phyloP scores from a whole-genome alignment of 805 yeast species.

The Schwanniomyces sp. region DNA sequence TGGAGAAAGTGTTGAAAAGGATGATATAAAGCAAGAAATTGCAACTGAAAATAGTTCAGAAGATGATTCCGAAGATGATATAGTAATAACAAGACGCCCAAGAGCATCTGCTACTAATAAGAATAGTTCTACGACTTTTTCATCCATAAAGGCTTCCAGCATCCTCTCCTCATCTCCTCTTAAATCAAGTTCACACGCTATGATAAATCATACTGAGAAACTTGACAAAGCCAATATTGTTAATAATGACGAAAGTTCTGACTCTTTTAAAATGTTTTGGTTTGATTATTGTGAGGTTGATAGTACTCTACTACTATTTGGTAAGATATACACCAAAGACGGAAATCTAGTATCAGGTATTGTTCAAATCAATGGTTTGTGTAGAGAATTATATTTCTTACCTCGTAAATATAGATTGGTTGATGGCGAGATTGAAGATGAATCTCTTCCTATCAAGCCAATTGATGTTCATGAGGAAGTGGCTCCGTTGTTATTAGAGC shows the following conservation, averaged over 20 bases:
- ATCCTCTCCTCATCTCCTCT: slow-evolving; percentile 22
- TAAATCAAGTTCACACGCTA: slow-evolving; percentile 14
- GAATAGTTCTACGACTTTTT: slow-evolving; percentile 40
- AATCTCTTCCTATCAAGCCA: slow-evolving; percentile 42
- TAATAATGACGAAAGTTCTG: slow-evolving; percentile 21
- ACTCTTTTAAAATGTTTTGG: slow-evolving; percentile 79
- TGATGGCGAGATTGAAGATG: slow-evolving; percentile 38
- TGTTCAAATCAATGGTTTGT: slow-evolving; percentile 69
- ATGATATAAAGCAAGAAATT: slow-evolving; percentile 1
- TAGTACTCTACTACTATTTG: slow-evolving; percentile 68
- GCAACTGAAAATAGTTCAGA: slow-evolving; percentile 27
- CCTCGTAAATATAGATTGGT: slow-evolving; percentile 55
- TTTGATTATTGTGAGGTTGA: slow-evolving; percentile 82
- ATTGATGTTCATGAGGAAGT: slow-evolving; percentile 79
- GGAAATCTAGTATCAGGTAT: slow-evolving; percentile 67
- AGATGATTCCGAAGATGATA: slow-evolving; percentile 57
- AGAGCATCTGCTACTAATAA: slow-evolving; percentile 44
- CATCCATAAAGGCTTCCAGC: slow-evolving; percentile 32
- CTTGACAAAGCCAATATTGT: slow-evolving; percentile 23
- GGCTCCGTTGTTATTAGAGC: slow-evolving; percentile 59
- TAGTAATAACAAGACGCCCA: slow-evolving; percentile 54
- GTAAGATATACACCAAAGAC: slow-evolving; percentile 66
- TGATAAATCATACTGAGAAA: slow-evolving; percentile 32
- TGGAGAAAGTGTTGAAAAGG: slow-evolving; percentile 1
- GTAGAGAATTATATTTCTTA: slow-evolving; percentile 72